Base-by-base conservation (phyloP, 495 filamentous ascomycete genomes). In the Bacidia gigantensis region DNA sequence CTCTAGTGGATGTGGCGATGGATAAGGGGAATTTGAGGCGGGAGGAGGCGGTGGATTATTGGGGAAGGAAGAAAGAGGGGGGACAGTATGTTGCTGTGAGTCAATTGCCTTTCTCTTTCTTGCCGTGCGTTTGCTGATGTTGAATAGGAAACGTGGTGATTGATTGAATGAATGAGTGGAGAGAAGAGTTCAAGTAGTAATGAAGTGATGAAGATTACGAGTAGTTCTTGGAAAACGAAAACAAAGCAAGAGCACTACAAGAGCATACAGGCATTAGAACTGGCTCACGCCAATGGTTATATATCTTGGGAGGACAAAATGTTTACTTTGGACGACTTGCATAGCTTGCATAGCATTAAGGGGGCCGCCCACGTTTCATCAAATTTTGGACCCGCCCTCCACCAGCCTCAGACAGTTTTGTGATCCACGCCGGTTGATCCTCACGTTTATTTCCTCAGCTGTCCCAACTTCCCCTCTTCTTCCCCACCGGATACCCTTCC, bases 51-150 rank as follows among this genome's bases (percentile, higher is more conserved):
- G 70, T 74, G 64, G 67, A 78, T 49, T 94, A 89, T 62, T 90
- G 87, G 87, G 67, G 72, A 14, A 69, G 85, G 50, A 92, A 92
- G 76, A 87, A 82, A 69, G 82, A 87, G 49, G 84, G 73, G 10
- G 86, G 85, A 1, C 86, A 90, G 67, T 94, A 89, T 62, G 89
- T 90, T 68, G 82, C 87, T 49, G 87, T 88, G 71, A 87, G 72
- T 71, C 9, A 20, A 23, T 26, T 11, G 38, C 11, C 26, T 22
- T 2, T 12, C n/a, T 3, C 26, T 11, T 7, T 1, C 3, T 5
- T 2, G 39, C 7, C 11, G 29, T 42, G 11, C 0, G 1, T 26
- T 17, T 35, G 44, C 50, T 57, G 17, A 58, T n/a, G 18, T 41
- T 12, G 11, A 17, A 18, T 49, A 64, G 58, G 62, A 64, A 49